These are phyloP conservation scores for Plasmopara viticola DNA, from an alignment of 352 stramenopile species.

Conservation along the genomic window DNA sequence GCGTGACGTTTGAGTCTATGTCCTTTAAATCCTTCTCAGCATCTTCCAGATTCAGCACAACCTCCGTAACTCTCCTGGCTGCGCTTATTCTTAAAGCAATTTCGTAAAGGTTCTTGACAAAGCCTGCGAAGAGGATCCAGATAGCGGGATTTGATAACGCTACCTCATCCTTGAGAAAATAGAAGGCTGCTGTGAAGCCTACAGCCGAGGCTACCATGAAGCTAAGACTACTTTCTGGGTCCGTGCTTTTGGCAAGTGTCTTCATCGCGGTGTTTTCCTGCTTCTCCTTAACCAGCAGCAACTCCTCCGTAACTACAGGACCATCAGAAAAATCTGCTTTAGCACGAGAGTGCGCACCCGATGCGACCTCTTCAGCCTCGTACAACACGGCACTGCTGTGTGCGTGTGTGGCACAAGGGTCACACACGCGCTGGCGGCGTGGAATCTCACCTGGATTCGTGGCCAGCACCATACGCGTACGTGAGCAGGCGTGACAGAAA, in stretches of 20 bases:
- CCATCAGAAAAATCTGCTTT: conserved; percentile 26
- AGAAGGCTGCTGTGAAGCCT: conserved; percentile 60
- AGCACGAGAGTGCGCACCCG: conserved; percentile 28
- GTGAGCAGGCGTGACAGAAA: conserved; percentile 76
- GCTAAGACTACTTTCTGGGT: conserved; percentile 27
- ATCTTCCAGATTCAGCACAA: conserved; percentile 24
- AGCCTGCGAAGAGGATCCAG: conserved; percentile 66
- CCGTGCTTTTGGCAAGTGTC: conserved; percentile 2
- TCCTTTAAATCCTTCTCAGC: conserved; percentile 34
- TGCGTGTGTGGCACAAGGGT: conserved; percentile 52
- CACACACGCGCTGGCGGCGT: conserved; percentile 67
- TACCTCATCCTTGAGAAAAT: conserved; percentile 78
- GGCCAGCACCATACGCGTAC: conserved; percentile 71
- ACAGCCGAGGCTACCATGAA: conserved; percentile 57
- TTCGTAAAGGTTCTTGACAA: conserved; percentile 70
- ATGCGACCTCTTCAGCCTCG: conserved; percentile 36
- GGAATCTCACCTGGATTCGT: conserved; percentile 59
- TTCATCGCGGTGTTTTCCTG: neutral
- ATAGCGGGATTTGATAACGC: conserved; percentile 61
- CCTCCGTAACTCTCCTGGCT: conserved; percentile 16
- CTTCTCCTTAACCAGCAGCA: conserved; percentile 13
- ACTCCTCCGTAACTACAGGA: conserved; percentile 18
- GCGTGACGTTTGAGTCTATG: conserved; percentile 27
- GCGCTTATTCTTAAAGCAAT: conserved; percentile 29
- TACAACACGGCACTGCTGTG: conserved; percentile 63